phyloP scores from a whole-genome alignment of 2,329 filamentous ascomycete species.

The Ceratocystis eucalypticola region DNA sequence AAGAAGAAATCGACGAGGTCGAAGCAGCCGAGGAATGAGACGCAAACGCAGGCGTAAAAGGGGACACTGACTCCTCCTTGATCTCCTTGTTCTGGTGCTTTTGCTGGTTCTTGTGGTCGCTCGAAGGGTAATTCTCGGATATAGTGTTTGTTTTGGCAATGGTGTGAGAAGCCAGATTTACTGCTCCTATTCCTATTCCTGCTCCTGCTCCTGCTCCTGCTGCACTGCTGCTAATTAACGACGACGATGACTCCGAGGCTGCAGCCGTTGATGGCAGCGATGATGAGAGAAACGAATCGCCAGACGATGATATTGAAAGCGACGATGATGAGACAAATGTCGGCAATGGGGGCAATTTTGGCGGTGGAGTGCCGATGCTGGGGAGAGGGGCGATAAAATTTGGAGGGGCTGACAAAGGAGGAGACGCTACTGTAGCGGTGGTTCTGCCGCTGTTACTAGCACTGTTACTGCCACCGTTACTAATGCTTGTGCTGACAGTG shows the following conservation, averaged over 20 bases:
- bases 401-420: background rate
- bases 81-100: background rate
- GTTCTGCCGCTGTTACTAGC: background rate
- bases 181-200: no score
- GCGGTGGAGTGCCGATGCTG: slow-evolving; percentile 11
- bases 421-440: background rate
- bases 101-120: background rate
- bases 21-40: background rate
- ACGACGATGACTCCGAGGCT: background rate
- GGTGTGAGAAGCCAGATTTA: background rate
- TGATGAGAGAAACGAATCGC: background rate
- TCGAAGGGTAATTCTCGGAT: slow-evolving; percentile 1
- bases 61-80: background rate
- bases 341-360: slow-evolving; percentile 10
- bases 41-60: slow-evolving; percentile 5
- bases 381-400: slow-evolving; percentile 3
- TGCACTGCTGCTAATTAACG: background rate
- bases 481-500: background rate
- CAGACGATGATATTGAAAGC: background rate
- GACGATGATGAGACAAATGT: background rate
- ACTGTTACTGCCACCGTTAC: background rate
- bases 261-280: background rate
- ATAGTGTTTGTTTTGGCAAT: background rate
- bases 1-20: background rate
- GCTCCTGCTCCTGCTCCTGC: no score